Evolutionary conservation across 1,284 basidiomycete species (phyloP).

Genomic region (Melampsora americana): DNA sequence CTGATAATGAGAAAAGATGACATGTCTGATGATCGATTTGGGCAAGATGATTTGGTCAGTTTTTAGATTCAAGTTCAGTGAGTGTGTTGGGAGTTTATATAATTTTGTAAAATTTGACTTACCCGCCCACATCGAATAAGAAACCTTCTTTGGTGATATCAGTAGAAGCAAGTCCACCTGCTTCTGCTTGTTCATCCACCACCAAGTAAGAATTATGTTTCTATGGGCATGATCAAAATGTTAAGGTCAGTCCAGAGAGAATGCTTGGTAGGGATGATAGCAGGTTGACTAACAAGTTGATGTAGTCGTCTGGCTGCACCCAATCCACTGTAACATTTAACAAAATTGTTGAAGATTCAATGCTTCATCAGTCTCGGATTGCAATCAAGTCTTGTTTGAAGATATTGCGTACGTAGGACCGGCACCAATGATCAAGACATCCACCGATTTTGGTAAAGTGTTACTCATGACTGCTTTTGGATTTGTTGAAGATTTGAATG

Average conservation of each 20-base stretch:
- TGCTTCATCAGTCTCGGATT: not conserved
- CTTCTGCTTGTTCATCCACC: constrained; percentile 56
- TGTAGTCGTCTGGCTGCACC: constrained; percentile 29
- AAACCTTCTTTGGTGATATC: constrained; percentile 60
- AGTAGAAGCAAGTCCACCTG: constrained; percentile 60
- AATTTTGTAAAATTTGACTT: not conserved
- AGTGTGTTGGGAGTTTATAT: too few species aligned
- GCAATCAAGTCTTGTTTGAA: too few species aligned
- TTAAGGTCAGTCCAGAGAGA: not conserved
- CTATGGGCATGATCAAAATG: constrained; percentile 46
- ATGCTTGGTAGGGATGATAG: not conserved
- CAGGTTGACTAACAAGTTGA: constrained; percentile 15
- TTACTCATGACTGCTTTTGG: too few species aligned
- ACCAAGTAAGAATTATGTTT: constrained; percentile 56
- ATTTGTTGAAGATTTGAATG: too few species aligned
- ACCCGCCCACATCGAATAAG: constrained; percentile 59
- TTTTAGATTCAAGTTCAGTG: not conserved
- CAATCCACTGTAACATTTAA: constrained; percentile 7
- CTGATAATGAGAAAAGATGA: constrained; percentile 61
- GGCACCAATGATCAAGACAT: constrained; percentile 55
- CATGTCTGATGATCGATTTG: constrained; percentile 54
- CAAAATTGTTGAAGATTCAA: not conserved
- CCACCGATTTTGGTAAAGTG: constrained; percentile 46
- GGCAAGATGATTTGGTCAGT: not conserved
- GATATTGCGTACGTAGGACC: constrained; percentile 51